Percentiles rank a stretch among this genome's conserved stretches.
Evolutionary conservation across 148 eudicot genomes (phyloP).

Genomic region (Nepenthes mirabilis): DNA sequence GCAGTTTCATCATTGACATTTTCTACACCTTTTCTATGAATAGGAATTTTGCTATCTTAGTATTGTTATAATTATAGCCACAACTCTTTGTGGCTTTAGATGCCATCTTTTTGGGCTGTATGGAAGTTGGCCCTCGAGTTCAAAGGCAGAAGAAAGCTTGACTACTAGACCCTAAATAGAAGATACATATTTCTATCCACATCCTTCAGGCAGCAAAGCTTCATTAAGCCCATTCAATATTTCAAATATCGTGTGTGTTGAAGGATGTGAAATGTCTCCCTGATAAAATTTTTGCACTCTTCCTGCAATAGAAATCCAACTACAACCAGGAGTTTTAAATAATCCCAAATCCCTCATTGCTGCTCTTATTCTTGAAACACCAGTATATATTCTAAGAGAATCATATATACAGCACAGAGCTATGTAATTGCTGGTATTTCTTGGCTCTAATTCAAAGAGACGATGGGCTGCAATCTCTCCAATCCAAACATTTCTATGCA

Average conservation of each 20-base stretch:
- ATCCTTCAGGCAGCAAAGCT: slow-evolving; percentile 2
- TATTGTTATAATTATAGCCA: no score
- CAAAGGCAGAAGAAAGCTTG: no score
- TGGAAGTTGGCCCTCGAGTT: no score
- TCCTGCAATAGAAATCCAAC: slow-evolving; percentile 12
- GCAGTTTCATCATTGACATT: no score
- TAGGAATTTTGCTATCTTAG: no score
- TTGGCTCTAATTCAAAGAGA: slow-evolving; percentile 19
- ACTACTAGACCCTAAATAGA: no score
- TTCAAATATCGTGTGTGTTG: slow-evolving; percentile 4
- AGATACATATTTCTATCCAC: background rate
- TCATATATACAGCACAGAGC: slow-evolving; percentile 18
- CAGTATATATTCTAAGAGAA: slow-evolving; percentile 13
- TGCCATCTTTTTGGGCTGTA: no score
- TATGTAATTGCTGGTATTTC: slow-evolving; percentile 20
- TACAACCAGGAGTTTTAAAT: slow-evolving; percentile 16
- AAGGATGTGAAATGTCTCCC: slow-evolving; percentile 11
- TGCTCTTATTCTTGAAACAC: slow-evolving; percentile 10
- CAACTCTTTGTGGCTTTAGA: no score
- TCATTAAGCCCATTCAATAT: slow-evolving; percentile 6
- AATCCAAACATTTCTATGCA: slow-evolving; percentile 13
- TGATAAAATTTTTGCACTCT: slow-evolving; percentile 11
- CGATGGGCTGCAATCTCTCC: slow-evolving; percentile 18
- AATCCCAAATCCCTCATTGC: slow-evolving; percentile 12
- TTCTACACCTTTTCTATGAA: no score